Percentiles rank a stretch among this genome's conserved stretches.
Conservation (phyloP, 2,329 filamentous ascomycete species). For the Colletotrichum orbiculare region DNA sequence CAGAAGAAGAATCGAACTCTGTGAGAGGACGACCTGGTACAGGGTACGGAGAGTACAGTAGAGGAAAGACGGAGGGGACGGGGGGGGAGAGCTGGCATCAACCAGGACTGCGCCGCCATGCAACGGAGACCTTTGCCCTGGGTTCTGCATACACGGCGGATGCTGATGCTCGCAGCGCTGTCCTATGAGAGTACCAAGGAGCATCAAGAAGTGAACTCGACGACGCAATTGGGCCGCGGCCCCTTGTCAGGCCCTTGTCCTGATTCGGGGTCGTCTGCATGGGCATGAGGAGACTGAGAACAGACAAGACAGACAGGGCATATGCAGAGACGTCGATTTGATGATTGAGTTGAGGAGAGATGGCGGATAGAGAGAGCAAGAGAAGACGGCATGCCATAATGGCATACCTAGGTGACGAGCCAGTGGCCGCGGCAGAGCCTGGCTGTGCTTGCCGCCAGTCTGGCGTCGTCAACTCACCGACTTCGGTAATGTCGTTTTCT, state of each 20-base stretch:
- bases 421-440: neutral
- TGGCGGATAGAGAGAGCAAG: constrained; percentile 2
- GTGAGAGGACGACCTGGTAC: constrained; percentile 17
- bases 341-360: constrained; percentile 14
- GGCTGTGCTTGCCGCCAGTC: constrained; percentile 28
- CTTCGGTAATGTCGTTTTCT: constrained; percentile 22
- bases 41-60: constrained; percentile 21
- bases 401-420: neutral
- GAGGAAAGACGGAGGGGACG: constrained; percentile 9
- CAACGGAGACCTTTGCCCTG: constrained; percentile 44
- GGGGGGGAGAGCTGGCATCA: no score
- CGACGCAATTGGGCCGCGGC: constrained; percentile 49
- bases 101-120: constrained; percentile 56
- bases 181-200: constrained; percentile 45
- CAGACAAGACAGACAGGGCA: neutral
- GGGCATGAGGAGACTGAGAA: constrained; percentile 14
- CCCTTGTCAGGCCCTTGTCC: constrained; percentile 40
- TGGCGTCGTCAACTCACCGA: constrained; percentile 22
- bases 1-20: constrained; percentile 10
- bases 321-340: neutral
- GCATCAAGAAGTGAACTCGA: constrained; percentile 22
- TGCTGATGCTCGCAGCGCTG: constrained; percentile 5
- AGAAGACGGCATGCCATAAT: constrained; percentile 4
- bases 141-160: constrained; percentile 43
- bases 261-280: constrained; percentile 35